Evolutionary conservation across 192 early-diverging fungal species (phyloP), one percentile per base, ranked within the genome.

Genomic region (Coemansia brasiliensis): DNA sequence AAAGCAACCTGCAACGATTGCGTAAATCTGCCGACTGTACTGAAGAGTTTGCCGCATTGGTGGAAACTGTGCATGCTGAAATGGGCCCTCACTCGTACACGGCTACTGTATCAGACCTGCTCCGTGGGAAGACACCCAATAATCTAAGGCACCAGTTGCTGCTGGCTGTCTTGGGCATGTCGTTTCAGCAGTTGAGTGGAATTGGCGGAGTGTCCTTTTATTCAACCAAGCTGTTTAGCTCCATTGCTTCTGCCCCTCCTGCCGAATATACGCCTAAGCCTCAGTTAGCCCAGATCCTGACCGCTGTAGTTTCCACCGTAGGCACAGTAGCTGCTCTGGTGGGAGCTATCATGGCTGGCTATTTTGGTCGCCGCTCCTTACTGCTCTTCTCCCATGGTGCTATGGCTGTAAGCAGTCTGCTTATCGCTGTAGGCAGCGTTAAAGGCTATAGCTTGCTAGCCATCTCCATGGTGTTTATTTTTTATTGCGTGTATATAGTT

Each of bases 151-250:
- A 72, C 32, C 84, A 88, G 38, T 75, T 91, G 3, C 8, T 90
- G 1, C 76, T 83, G 17, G 78, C 85, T 21, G 57, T 87, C 13
- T 52, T 81, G 6, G 25, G 87, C 5, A 89, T 90, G 63, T 56
- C 85, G 5, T 64, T 81, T 32, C 93, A 94, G 67, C 93, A 94
- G 63, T 67, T 89, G 38, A 84, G 83, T 35, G 93, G 90, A 24
- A 91, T 94, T 55, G 87, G 88, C 68, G 89, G 85, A 16, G 81
- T 92, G 9, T 83, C 89, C 46, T 92, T 87, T 67, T 94, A 90
- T 57, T 87, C 84, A 1, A 89, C 90, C 10, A 84, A 81, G 0
- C 88, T 93, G 25, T 88, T 93, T 72, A 65, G 39, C 18, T 54
- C 62, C 2, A 69, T 39, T 49, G 80, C 55, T 7, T 10, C 22